Evolutionary conservation across 345 rosid species (phyloP).

Genomic region (Xanthoceras sorbifolium): DNA sequence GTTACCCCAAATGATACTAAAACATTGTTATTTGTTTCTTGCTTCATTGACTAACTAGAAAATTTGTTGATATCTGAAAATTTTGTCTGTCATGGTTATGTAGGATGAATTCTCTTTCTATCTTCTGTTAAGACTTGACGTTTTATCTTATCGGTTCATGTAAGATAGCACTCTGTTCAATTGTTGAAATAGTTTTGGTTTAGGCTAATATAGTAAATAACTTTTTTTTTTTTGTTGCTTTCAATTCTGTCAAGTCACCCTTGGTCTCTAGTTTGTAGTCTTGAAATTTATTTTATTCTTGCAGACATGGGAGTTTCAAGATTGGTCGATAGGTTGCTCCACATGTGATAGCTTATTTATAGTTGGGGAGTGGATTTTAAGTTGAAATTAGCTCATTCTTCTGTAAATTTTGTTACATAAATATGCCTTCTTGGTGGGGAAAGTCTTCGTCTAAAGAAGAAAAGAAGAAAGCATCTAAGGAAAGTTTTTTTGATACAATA

Average conservation of each 20-base stretch:
- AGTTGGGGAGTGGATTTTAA: slow-evolving; percentile 18
- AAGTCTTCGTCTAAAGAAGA: slow-evolving; percentile 70
- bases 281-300: slow-evolving; percentile 32
- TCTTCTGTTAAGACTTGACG: slow-evolving; percentile 11
- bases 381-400: slow-evolving; percentile 24
- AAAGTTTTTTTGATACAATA: slow-evolving; percentile 64
- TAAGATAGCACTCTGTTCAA: slow-evolving; percentile 5
- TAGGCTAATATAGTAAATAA: slow-evolving; percentile 8
- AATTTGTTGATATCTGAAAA: background rate
- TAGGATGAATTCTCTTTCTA: background rate
- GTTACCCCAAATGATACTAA: background rate
- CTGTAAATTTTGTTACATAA: slow-evolving; percentile 7
- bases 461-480: slow-evolving; percentile 75
- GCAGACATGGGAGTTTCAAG: slow-evolving; percentile 17
- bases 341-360: slow-evolving; percentile 23
- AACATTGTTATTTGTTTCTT: background rate
- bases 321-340: slow-evolving; percentile 28
- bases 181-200: background rate
- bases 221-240: slow-evolving; percentile 4
- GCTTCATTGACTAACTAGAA: background rate
- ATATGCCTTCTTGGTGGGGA: slow-evolving; percentile 77
- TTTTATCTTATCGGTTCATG: background rate
- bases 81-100: background rate
- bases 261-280: slow-evolving; percentile 12
- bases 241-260: background rate